Evolutionary conservation across 139 green algal genomes (phyloP).

Genomic region (Spirogloea muscicola): DNA sequence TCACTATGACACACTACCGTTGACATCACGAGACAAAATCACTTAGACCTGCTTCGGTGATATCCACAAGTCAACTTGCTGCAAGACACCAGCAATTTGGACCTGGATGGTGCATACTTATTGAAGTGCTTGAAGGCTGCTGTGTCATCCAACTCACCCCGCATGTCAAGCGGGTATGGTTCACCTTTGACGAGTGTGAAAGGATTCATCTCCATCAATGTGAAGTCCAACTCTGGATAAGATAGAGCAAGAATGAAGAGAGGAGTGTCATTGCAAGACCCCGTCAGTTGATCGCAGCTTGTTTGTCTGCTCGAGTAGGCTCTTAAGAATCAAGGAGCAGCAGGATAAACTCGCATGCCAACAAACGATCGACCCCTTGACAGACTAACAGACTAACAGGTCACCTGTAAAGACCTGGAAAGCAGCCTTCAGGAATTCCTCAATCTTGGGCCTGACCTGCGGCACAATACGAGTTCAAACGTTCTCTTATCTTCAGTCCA

Average conservation of each 20-base stretch:
- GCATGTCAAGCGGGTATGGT: slow-evolving; percentile 72
- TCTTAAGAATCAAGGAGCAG: neutral
- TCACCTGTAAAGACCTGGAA: slow-evolving; percentile 29
- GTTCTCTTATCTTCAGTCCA: too few relatives aligned
- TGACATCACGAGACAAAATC: neutral
- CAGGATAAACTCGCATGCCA: neutral
- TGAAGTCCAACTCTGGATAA: slow-evolving; percentile 73
- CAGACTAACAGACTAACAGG: neutral
- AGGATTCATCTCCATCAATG: slow-evolving; percentile 88
- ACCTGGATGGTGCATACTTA: slow-evolving; percentile 35
- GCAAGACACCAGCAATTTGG: neutral
- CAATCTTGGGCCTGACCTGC: slow-evolving; percentile 54
- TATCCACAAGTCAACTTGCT: neutral
- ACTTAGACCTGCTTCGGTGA: neutral
- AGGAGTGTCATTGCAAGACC: neutral
- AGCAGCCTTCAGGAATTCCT: slow-evolving; percentile 62
- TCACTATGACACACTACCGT: neutral
- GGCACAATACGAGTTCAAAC: too few relatives aligned
- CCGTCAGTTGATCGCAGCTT: neutral
- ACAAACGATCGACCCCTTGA: neutral
- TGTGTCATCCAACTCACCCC: slow-evolving; percentile 88
- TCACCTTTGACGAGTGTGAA: slow-evolving; percentile 69
- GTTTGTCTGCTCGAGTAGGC: neutral
- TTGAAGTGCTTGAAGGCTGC: slow-evolving; percentile 70
- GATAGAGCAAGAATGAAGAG: neutral